phyloP scores from a whole-genome alignment of 805 yeast species.

The Candida hispaniensis region DNA sequence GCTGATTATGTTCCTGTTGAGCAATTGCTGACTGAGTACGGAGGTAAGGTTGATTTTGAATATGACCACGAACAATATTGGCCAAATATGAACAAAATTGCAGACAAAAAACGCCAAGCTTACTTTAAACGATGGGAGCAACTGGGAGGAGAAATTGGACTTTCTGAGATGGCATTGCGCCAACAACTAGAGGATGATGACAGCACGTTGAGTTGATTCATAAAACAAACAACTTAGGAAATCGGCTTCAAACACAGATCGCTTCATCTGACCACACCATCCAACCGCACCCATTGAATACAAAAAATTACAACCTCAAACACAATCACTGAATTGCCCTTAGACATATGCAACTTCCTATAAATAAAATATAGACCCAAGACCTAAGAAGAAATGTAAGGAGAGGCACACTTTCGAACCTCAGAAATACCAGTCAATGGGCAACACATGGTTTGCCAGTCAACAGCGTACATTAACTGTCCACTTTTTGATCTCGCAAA shows the following conservation, averaged over 20 bases:
- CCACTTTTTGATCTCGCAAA: constrained; percentile 72
- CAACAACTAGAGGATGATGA: constrained; percentile 7
- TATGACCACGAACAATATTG: constrained; percentile 75
- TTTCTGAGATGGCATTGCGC: constrained; percentile 74
- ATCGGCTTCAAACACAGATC: no score
- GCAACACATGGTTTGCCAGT: constrained; percentile 91
- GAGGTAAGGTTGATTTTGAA: constrained; percentile 75
- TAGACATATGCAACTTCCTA: no score
- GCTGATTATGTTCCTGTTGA: constrained; percentile 66
- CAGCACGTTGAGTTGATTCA: no score
- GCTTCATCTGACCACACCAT: no score
- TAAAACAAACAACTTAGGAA: no score
- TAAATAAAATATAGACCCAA: no score
- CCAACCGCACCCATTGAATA: no score
- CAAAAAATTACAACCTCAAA: no score
- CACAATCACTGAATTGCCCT: no score
- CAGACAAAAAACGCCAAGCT: constrained; percentile 45
- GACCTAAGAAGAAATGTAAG: no score
- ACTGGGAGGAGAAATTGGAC: constrained; percentile 66
- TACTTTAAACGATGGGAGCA: constrained; percentile 59
- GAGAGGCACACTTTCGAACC: constrained; percentile 84
- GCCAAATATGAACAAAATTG: constrained; percentile 54
- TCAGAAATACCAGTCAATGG: constrained; percentile 66
- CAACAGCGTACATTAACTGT: constrained; percentile 71
- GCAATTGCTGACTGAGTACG: constrained; percentile 75